Evolutionary conservation across 2,329 filamentous ascomycete species (phyloP).

Genomic region (Beauveria brongniartii): DNA sequence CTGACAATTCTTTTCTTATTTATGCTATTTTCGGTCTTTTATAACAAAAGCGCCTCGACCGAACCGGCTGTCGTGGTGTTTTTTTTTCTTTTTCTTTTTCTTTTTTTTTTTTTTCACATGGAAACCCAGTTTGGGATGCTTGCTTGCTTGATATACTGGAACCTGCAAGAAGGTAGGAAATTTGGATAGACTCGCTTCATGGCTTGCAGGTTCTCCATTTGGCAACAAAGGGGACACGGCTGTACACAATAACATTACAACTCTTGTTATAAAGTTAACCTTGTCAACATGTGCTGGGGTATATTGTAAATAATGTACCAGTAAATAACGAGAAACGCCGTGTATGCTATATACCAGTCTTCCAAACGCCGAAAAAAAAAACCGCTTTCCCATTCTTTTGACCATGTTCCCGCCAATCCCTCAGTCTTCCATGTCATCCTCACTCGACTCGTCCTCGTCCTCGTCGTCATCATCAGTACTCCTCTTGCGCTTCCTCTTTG

Average conservation of each 20-base stretch:
- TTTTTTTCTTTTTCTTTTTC: background rate
- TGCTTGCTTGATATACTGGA: background rate
- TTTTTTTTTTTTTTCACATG: background rate
- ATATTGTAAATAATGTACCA: background rate
- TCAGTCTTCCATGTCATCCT: background rate
- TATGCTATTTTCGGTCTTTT: background rate
- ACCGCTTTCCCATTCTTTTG: background rate
- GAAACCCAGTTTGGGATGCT: background rate
- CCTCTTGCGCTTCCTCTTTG: slow-evolving; percentile 2
- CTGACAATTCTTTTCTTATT: background rate
- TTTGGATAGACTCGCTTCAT: no score
- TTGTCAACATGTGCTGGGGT: background rate
- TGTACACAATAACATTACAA: no score
- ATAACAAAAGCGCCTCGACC: background rate
- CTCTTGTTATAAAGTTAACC: background rate
- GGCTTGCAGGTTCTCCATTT: no score
- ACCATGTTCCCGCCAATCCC: background rate
- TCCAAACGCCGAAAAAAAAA: background rate
- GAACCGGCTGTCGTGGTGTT: background rate
- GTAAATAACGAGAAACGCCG: background rate
- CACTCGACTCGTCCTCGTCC: background rate
- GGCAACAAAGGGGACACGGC: no score
- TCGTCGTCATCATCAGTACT: background rate
- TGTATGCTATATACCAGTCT: background rate
- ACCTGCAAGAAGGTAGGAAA: no score